Evolutionary conservation across 805 yeast species (phyloP).

Genomic region (Starmerella powellii): DNA sequence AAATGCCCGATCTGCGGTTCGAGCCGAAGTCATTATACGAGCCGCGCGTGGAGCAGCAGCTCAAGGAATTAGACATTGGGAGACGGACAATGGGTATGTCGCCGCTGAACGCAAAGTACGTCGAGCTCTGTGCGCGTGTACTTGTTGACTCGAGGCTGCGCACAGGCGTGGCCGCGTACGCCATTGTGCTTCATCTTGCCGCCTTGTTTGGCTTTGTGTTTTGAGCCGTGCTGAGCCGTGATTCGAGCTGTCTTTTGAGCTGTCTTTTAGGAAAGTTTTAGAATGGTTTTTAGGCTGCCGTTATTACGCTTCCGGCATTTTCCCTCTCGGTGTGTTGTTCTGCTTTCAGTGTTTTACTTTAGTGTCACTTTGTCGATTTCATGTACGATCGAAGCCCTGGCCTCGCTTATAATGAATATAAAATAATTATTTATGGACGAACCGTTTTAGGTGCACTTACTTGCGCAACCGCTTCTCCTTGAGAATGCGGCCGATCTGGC

Average conservation of each 20-base stretch:
- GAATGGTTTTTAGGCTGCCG: too few species aligned
- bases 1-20: constrained; percentile 37
- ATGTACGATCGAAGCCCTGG: too few species aligned
- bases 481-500: constrained; percentile 88
- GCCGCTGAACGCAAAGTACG: constrained; percentile 58
- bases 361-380: too few species aligned
- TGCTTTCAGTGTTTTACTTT: too few species aligned
- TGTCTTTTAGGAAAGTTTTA: background rate
- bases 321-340: too few species aligned
- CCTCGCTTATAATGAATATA: too few species aligned
- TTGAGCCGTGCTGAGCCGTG: too few species aligned
- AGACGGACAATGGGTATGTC: constrained; percentile 60
- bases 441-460: constrained; percentile 4
- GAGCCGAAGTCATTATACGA: constrained; percentile 53
- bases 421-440: constrained; percentile 1
- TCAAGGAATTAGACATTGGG: constrained; percentile 65
- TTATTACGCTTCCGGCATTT: too few species aligned
- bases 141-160: constrained; percentile 17
- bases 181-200: constrained; percentile 60
- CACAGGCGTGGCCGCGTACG: constrained; percentile 40
- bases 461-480: constrained; percentile 57
- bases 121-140: constrained; percentile 32
- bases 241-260: too few species aligned
- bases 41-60: constrained; percentile 71
- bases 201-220: constrained; percentile 22